Evolutionary conservation across 23 red algal species (phyloP).

Genomic region (Gracilariopsis chorda): DNA sequence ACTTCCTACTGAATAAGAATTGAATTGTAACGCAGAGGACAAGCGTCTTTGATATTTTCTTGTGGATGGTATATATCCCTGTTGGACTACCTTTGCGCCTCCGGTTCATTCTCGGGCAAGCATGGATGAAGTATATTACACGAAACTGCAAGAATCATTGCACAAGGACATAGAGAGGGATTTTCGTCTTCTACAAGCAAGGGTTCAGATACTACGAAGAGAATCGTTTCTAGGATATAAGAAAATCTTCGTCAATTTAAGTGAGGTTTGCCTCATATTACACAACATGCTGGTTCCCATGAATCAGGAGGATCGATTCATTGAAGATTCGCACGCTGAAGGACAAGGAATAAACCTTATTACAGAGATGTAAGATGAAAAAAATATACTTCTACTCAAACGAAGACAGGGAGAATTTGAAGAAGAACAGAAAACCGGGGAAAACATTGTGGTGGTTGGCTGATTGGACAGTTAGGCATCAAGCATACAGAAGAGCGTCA

Average conservation of each 20-base stretch:
- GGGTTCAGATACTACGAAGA: conserved; percentile 4
- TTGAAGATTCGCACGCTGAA: neutral
- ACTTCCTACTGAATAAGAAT: neutral
- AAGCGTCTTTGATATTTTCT: neutral
- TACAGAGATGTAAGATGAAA: conserved; percentile 23
- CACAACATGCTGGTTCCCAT: conserved; percentile 38
- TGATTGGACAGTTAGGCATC: neutral
- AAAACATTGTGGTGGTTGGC: neutral
- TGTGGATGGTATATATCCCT: conserved; percentile 18
- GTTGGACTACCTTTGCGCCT: conserved; percentile 16
- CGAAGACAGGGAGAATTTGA: neutral
- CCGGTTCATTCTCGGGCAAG: neutral
- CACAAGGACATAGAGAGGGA: conserved; percentile 29
- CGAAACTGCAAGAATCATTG: conserved; percentile 10
- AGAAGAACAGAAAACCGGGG: neutral
- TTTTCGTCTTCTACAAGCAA: neutral
- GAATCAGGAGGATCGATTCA: conserved; percentile 4
- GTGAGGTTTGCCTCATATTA: conserved; percentile 22
- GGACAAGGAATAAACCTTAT: neutral
- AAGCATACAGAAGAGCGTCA: neutral
- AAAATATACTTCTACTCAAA: too few species aligned
- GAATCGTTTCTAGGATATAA: neutral
- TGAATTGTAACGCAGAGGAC: neutral
- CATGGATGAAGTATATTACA: neutral
- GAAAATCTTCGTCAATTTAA: neutral